These are phyloP conservation scores for Acanthamoeba polyphaga DNA, from an alignment of 208 protist species.

Conservation along the genomic window DNA sequence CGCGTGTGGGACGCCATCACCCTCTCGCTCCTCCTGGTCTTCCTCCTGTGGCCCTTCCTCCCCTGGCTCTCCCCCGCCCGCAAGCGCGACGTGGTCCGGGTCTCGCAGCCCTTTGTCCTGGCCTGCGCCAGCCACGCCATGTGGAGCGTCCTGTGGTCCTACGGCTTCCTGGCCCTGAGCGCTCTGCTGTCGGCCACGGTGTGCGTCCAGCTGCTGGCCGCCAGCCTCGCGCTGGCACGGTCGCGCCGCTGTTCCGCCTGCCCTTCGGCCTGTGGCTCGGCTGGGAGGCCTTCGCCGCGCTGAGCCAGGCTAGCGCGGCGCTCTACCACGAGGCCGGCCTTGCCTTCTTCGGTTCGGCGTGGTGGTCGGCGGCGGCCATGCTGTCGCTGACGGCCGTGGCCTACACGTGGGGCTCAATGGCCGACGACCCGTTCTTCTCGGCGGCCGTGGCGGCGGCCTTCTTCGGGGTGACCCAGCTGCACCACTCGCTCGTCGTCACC, in stretches of 20 bases:
- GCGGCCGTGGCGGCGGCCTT: background rate
- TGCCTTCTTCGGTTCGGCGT: conserved; percentile 1
- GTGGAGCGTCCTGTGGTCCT: conserved; percentile 4
- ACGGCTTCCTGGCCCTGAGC: conserved; percentile 1
- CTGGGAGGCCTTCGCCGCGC: background rate
- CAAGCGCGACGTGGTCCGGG: background rate
- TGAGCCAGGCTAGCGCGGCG: background rate
- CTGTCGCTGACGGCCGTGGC: background rate
- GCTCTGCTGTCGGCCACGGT: background rate
- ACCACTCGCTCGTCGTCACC: background rate
- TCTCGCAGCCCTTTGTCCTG: conserved; percentile 9
- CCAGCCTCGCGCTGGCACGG: background rate
- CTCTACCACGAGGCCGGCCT: background rate
- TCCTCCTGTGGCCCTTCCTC: conserved; percentile 50
- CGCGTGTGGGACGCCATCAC: background rate
- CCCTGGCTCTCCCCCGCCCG: background rate
- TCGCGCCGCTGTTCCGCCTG: conserved; percentile 9
- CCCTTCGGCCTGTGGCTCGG: conserved; percentile 49
- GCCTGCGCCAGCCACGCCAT: conserved; percentile 23
- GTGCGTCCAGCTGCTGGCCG: background rate
- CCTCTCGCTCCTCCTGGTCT: background rate
- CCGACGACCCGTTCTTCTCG: conserved; percentile 48
- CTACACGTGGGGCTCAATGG: background rate
- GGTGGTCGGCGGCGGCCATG: background rate
- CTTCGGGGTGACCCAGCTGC: conserved; percentile 23